A percentile compares a stretch with the other conserved stretches of the same genome.
These are phyloP conservation scores for Hypoxylon trugodes DNA, from an alignment of 495 filamentous ascomycete species.

Conservation along the genomic window DNA sequence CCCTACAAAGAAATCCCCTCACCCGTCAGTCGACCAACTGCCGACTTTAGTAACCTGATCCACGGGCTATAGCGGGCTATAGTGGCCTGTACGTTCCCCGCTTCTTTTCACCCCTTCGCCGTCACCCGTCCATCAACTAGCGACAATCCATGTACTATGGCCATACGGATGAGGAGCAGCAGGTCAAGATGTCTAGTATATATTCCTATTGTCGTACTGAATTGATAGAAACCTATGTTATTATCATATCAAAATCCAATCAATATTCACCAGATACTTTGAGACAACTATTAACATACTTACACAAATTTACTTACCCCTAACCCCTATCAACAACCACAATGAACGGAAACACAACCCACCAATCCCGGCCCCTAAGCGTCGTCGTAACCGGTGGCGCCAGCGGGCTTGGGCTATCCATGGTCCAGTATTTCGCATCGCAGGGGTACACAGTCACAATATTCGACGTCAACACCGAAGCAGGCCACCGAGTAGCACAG, in stretches of 20 bases:
- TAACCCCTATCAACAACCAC: constrained; percentile 1
- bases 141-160: not conserved
- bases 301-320: not conserved
- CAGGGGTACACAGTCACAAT: constrained; percentile 56
- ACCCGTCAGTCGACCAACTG: constrained; percentile 28
- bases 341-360: constrained; percentile 21
- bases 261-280: not conserved
- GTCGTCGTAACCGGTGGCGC: constrained; percentile 59
- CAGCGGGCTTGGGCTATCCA: constrained; percentile 62
- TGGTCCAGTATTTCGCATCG: constrained; percentile 58
- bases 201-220: constrained; percentile 1
- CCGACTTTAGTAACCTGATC: constrained; percentile 29
- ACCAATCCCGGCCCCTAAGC: constrained; percentile 17
- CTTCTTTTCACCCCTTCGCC: constrained; percentile 5
- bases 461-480: constrained; percentile 57
- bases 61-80: constrained; percentile 20
- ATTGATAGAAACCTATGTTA: not conserved
- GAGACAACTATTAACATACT: not conserved
- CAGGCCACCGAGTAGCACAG: constrained; percentile 44
- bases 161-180: not conserved
- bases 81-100: constrained; percentile 20
- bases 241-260: not conserved
- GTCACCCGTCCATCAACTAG: not conserved
- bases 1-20: constrained; percentile 16
- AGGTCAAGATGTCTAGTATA: not conserved